Conservation (phyloP, 1,139 yeast species). For the Saccharomycopsis hybrid region DNA sequence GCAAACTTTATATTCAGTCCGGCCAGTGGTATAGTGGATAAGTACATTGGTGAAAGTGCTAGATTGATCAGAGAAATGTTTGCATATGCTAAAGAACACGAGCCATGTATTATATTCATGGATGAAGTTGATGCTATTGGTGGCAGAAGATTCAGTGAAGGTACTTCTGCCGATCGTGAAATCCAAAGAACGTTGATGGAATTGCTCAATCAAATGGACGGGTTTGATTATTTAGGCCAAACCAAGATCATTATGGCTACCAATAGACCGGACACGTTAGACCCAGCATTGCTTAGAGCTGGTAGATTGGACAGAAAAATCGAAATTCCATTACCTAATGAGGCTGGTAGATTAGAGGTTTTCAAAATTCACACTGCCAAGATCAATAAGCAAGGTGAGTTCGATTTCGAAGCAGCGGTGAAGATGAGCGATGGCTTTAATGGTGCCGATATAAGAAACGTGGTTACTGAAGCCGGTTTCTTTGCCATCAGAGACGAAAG, state of each 20-base stretch:
- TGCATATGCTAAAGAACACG: constrained; percentile 96
- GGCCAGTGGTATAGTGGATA: constrained; percentile 97
- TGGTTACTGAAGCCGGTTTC: constrained; percentile 98
- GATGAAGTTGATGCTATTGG: constrained; percentile 99
- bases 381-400: constrained; percentile 88
- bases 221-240: constrained; percentile 94
- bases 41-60: constrained; percentile 97
- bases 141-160: constrained; percentile 96
- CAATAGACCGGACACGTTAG: constrained; percentile 96
- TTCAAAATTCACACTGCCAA: constrained; percentile 89
- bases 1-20: constrained; percentile 97
- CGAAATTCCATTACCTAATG: constrained; percentile 95
- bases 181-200: constrained; percentile 99
- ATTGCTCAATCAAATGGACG: constrained; percentile 96
- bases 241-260: constrained; percentile 99
- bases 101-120: constrained; percentile 98
- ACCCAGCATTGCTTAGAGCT: constrained; percentile 97
- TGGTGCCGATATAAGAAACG: constrained; percentile 98
- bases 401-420: constrained; percentile 94
- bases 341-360: constrained; percentile 90
- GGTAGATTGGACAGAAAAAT: constrained; percentile 97
- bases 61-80: constrained; percentile 97
- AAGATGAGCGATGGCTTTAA: constrained; percentile 99
- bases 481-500: constrained; percentile 97
- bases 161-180: constrained; percentile 98